Conservation (phyloP, 108 stramenopile genomes). For the Craspedostauros australis region DNA sequence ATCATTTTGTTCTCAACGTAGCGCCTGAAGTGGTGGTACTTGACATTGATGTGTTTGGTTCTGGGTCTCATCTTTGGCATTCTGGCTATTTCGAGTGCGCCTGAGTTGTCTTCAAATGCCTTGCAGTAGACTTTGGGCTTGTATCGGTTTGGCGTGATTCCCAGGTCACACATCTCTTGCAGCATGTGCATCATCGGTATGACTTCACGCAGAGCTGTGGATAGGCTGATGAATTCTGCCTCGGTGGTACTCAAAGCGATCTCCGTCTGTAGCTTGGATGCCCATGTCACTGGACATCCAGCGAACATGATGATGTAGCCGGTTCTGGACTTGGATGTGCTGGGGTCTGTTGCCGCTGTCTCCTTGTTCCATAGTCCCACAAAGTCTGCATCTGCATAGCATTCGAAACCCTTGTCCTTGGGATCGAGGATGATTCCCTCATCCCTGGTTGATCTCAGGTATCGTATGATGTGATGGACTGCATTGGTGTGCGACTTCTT, state of each 20-base stretch:
- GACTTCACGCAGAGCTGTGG: constrained; percentile 18
- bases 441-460: constrained; percentile 15
- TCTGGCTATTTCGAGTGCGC: constrained; percentile 20
- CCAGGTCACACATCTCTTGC: constrained; percentile 10
- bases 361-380: constrained; percentile 21
- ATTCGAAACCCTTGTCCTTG: constrained; percentile 16
- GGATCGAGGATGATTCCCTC: constrained; percentile 21
- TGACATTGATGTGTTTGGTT: constrained; percentile 33
- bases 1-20: constrained; percentile 6
- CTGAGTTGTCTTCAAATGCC: constrained; percentile 35
- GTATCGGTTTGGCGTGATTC: not conserved
- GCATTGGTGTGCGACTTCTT: constrained; percentile 27
- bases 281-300: constrained; percentile 24
- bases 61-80: constrained; percentile 14
- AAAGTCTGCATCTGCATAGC: constrained; percentile 46
- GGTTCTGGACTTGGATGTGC: constrained; percentile 14
- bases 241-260: constrained; percentile 29
- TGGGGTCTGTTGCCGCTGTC: not conserved
- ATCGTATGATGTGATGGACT: constrained; percentile 16
- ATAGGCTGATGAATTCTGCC: constrained; percentile 21
- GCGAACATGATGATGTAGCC: constrained; percentile 25
- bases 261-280: constrained; percentile 28
- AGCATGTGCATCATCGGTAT: constrained; percentile 29
- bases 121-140: not conserved
- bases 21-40: constrained; percentile 14